Conservation (phyloP, 2,329 filamentous ascomycete genomes). For the Microdochium trichocladiopsis region DNA sequence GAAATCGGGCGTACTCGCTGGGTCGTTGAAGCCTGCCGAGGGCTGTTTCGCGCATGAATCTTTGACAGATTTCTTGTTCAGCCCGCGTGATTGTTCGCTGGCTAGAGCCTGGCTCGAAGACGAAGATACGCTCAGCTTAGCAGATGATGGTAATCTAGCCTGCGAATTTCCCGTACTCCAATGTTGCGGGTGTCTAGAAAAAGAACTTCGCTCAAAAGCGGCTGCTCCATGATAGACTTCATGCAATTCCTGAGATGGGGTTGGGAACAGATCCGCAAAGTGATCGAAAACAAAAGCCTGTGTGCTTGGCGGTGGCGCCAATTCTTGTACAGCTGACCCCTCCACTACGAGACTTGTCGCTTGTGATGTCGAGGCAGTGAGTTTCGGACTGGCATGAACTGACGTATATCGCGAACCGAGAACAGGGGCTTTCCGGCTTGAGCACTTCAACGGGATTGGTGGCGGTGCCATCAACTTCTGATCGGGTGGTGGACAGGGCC, state of each 20-base stretch:
- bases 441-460: slow-evolving; percentile 16
- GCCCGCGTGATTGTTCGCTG: too few species aligned
- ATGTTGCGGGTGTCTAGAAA: too few species aligned
- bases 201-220: slow-evolving; percentile 11
- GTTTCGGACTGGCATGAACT: too few species aligned
- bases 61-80: too few species aligned
- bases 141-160: too few species aligned
- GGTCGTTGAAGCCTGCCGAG: slow-evolving; percentile 5
- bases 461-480: slow-evolving; percentile 16
- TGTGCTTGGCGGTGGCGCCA: slow-evolving; percentile 26
- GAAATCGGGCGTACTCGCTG: slow-evolving; percentile 5
- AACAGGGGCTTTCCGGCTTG: slow-evolving; percentile 5
- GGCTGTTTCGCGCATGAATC: slow-evolving; percentile 10
- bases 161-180: too few species aligned
- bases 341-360: slow-evolving; percentile 3
- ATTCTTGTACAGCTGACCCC: slow-evolving; percentile 10
- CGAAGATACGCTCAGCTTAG: too few species aligned
- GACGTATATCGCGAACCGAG: too few species aligned
- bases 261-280: slow-evolving; percentile 47
- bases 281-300: slow-evolving; percentile 43
- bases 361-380: too few species aligned
- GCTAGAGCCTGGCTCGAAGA: too few species aligned
- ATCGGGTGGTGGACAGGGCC: not conserved
- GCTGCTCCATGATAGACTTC: slow-evolving; percentile 37
- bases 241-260: slow-evolving; percentile 46